Percentiles rank a stretch among this genome's conserved stretches.
These are phyloP conservation scores for Fraxinus floribunda DNA, from an alignment of 305 asterid genomes.

Conservation along the genomic window DNA sequence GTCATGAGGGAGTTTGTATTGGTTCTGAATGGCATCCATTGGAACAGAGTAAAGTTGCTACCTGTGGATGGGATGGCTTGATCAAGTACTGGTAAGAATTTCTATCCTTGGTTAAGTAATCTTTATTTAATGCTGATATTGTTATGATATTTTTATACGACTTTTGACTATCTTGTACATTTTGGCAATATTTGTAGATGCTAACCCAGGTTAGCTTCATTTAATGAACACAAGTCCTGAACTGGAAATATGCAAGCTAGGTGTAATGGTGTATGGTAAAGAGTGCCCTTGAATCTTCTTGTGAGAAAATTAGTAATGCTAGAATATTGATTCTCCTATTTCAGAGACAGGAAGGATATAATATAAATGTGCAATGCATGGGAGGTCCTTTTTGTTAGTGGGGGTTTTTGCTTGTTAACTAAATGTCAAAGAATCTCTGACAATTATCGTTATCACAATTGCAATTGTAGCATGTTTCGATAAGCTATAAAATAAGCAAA, in stretches of 20 bases:
- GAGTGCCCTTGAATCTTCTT: neutral
- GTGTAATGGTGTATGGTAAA: neutral
- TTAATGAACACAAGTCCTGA: neutral
- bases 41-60: conserved; percentile 99
- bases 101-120: conserved; percentile 22
- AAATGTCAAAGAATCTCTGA: neutral
- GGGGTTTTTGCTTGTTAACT: neutral
- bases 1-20: conserved; percentile 95
- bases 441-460: neutral
- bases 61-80: conserved; percentile 99
- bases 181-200: neutral
- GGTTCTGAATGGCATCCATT: conserved; percentile 94
- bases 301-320: neutral
- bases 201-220: neutral
- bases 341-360: neutral
- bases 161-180: neutral
- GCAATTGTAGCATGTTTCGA: neutral
- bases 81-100: conserved; percentile 86
- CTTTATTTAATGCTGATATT: neutral
- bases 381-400: neutral
- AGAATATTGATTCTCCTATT: neutral
- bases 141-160: neutral
- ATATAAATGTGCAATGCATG: neutral
- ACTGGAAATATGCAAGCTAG: neutral
- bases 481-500: neutral